Evolutionary conservation across 2,329 filamentous ascomycete species (phyloP).

Genomic region (Phialophora expanda): DNA sequence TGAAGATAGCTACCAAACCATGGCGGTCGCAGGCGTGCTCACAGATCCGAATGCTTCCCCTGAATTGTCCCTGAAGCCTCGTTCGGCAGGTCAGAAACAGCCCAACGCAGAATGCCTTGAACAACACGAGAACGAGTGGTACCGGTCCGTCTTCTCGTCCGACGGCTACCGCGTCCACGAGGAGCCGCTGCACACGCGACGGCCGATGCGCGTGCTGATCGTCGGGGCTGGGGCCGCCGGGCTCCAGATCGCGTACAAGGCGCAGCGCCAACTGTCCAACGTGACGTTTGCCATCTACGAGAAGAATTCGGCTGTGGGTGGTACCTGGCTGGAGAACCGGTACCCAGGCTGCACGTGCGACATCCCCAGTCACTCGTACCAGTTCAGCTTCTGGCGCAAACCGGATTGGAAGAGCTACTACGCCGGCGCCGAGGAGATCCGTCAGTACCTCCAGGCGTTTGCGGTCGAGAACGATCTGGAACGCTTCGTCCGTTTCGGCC

Average conservation of each 20-base stretch:
- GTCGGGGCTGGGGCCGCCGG: no score
- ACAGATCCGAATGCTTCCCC: neutral
- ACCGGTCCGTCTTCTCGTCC: slow-evolving; percentile 5
- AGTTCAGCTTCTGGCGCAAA: no score
- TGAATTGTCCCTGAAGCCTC: neutral
- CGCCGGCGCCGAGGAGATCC: no score
- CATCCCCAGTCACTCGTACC: slow-evolving; percentile 8
- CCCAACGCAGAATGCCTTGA: neutral
- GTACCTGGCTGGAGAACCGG: neutral
- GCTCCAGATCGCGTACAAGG: slow-evolving; percentile 57
- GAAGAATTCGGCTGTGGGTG: slow-evolving; percentile 35
- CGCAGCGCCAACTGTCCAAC: slow-evolving; percentile 17
- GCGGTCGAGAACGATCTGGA: no score
- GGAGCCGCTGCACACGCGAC: no score
- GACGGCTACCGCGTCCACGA: neutral
- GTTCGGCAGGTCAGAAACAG: neutral
- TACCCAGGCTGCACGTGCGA: slow-evolving; percentile 23
- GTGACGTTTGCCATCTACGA: slow-evolving; percentile 39
- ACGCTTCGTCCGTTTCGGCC: no score
- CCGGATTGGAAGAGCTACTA: no score
- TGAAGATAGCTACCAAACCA: no score
- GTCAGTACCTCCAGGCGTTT: no score
- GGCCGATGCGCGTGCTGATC: no score
- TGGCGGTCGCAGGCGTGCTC: no score
- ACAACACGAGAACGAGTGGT: slow-evolving; percentile 16